A percentile compares a stretch with the other conserved stretches of the same genome.
These are phyloP conservation scores for Fusarium compactum DNA, from an alignment of 2,329 filamentous ascomycete genomes.

Conservation along the genomic window DNA sequence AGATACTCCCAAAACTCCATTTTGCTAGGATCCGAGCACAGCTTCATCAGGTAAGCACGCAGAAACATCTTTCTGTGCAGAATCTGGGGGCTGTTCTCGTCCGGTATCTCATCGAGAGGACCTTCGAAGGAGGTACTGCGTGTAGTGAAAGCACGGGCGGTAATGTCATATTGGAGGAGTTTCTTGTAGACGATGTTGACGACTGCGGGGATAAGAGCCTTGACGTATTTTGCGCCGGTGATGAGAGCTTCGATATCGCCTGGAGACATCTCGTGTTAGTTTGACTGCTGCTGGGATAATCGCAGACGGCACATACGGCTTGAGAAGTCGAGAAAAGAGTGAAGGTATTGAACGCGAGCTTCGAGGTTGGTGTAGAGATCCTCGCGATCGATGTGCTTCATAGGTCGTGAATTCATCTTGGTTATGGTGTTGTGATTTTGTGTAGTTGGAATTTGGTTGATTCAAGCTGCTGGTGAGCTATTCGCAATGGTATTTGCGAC, in stretches of 20 bases:
- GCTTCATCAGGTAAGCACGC: conserved; percentile 78
- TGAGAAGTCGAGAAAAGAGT: conserved; percentile 81
- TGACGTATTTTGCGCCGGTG: conserved; percentile 79
- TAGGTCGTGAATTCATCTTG: conserved; percentile 51
- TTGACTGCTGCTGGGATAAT: background rate
- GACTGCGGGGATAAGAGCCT: conserved; percentile 83
- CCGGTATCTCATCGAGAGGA: conserved; percentile 71
- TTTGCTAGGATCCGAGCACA: conserved; percentile 79
- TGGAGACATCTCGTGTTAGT: conserved; percentile 49
- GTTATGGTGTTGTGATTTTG: conserved; percentile 1
- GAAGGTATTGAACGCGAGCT: conserved; percentile 76
- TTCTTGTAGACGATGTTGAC: conserved; percentile 90
- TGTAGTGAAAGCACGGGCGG: conserved; percentile 79
- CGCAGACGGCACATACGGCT: conserved; percentile 63
- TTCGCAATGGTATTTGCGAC: background rate
- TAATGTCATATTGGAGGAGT: conserved; percentile 83
- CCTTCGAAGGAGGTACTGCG: conserved; percentile 74
- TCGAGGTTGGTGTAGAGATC: conserved; percentile 79
- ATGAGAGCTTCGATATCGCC: conserved; percentile 79
- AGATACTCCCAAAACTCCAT: conserved; percentile 88
- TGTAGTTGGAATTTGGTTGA: background rate
- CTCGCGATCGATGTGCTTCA: conserved; percentile 75
- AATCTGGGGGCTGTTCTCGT: conserved; percentile 80
- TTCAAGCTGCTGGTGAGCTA: background rate
- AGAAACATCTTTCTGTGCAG: conserved; percentile 81